A percentile compares a stretch with the other conserved stretches of the same genome.
Conservation (phyloP, 768 basidiomycete species). For the Collybiopsis confluens region DNA sequence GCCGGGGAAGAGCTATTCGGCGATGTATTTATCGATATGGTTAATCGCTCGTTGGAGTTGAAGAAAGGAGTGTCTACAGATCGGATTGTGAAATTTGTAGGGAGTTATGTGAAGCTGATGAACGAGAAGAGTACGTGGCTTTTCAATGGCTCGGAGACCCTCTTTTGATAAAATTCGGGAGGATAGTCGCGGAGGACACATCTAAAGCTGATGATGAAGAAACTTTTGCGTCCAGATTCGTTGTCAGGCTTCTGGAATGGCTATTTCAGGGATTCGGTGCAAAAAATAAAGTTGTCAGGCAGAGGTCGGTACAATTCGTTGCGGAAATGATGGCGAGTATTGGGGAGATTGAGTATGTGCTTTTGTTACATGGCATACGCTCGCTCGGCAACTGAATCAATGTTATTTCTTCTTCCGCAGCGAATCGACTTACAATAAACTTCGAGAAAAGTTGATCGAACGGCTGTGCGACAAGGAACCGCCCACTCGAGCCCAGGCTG, state of each 20-base stretch:
- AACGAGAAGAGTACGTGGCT: conserved; percentile 70
- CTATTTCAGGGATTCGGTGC: conserved; percentile 79
- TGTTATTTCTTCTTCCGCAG: conserved; percentile 32
- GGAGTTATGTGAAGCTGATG: conserved; percentile 75
- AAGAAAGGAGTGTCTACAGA: conserved; percentile 91
- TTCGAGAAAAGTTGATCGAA: conserved; percentile 67
- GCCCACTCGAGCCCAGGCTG: conserved; percentile 78
- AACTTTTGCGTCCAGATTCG: conserved; percentile 65
- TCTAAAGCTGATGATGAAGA: conserved; percentile 54
- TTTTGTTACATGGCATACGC: too few species aligned
- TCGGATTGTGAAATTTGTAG: conserved; percentile 80
- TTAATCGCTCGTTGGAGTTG: conserved; percentile 66
- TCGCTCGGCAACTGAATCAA: not conserved
- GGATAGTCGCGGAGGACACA: conserved; percentile 18
- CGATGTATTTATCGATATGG: conserved; percentile 66
- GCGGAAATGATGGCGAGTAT: conserved; percentile 81
- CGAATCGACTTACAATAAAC: conserved; percentile 72
- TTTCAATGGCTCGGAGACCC: not conserved
- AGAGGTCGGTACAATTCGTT: conserved; percentile 75
- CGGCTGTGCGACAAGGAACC: conserved; percentile 87
- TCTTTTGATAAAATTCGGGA: not conserved
- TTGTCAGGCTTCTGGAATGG: conserved; percentile 63
- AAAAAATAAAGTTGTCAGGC: conserved; percentile 88
- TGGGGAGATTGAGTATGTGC: conserved; percentile 82
- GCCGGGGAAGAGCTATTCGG: conserved; percentile 80